Base-by-base conservation (phyloP, 2,329 filamentous ascomycete genomes). In the Ascochyta clinopodiicola region DNA sequence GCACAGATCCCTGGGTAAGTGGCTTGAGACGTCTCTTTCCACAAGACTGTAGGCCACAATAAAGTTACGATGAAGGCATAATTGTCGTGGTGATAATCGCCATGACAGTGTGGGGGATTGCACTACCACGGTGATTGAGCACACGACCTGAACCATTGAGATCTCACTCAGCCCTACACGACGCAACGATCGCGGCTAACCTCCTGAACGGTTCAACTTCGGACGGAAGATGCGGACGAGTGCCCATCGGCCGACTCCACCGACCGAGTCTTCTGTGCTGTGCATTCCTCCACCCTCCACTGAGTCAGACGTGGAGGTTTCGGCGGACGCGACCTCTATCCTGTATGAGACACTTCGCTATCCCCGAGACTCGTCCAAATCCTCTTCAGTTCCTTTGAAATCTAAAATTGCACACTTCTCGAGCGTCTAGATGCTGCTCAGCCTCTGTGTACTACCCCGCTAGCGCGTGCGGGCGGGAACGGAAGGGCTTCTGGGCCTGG, bases 381-480 rank as follows among this genome's bases (percentile, higher is more conserved):
- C 19, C 12, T 22, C 35, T 1, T 21, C n/a, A 9, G 27, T 34
- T 25, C 44, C 44, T 44, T 39, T 39, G 27, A 25, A 53, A 38
- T 38, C 25, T 19, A 21, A 25, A 19, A 24, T 22, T 32, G 10
- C n/a, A 17, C 9, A 50, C 21, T 50, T 37, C 38, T 43, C 19
- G 6, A 34, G 17, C 46, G 6, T 51, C 47, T 56, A 38, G 52
- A 56, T 38, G 21, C 31, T 45, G 42, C 52, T 46, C 52, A 51
- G 52, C 52, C 52, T 45, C 42, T 2, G 32, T 50, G 46, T 51
- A 17, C 43, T 42, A 56, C 46, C 45, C 42, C 46, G 37, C 52
- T 56, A 51, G 52, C 52, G 46, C 37, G 45, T n/a, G n/a, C 47
- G 52, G 52, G 52, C 46, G 46, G 52, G 52, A 55, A 55, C 51